A percentile compares a stretch with the other conserved stretches of the same genome.
These are phyloP conservation scores for Linaria vulgaris DNA, from an alignment of 257 asterid species.

Conservation along the genomic window DNA sequence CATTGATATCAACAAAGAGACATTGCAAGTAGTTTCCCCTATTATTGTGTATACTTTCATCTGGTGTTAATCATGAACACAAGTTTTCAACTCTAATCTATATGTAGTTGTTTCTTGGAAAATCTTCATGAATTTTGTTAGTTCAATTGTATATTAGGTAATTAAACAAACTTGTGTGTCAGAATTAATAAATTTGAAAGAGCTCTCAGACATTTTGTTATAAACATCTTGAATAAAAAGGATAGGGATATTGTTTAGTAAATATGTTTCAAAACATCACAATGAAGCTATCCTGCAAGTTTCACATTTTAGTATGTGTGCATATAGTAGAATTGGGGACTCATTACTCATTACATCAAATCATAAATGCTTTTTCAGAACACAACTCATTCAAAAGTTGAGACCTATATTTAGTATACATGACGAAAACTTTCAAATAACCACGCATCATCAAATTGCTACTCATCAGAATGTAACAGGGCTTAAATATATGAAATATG, in stretches of 20 bases:
- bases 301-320: conserved; percentile 1
- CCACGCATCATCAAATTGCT: neutral
- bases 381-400: neutral
- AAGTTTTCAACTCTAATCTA: neutral
- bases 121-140: conserved; percentile 5
- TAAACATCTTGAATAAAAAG: neutral
- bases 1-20: neutral
- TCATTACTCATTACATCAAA: neutral
- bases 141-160: conserved; percentile 6
- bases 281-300: neutral
- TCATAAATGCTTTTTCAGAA: neutral
- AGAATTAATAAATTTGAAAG: neutral
- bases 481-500: neutral
- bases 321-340: neutral
- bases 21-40: neutral
- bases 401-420: conserved; percentile 9
- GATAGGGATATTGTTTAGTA: neutral
- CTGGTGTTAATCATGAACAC: neutral
- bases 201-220: neutral
- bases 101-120: neutral
- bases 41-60: neutral
- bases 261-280: conserved; percentile 1
- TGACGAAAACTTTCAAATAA: neutral
- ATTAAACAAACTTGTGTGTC: neutral
- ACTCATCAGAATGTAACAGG: neutral